Conservation (phyloP, 139 green algal species). For the Zygnema circumcarinatum region DNA sequence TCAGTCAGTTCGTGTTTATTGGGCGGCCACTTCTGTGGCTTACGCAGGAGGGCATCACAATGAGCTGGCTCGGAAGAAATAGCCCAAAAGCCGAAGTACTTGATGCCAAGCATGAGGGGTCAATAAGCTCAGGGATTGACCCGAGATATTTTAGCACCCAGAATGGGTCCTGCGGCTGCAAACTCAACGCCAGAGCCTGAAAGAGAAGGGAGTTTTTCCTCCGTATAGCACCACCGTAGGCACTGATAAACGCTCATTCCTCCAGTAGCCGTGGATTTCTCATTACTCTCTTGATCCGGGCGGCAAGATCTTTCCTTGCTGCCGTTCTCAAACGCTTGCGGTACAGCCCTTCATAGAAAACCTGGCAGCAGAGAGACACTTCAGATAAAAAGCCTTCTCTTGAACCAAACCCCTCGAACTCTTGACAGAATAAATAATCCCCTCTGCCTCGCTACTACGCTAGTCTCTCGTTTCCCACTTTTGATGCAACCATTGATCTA, state of each 20-base stretch:
- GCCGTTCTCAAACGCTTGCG: constrained; percentile 5
- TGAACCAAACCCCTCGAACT: background rate
- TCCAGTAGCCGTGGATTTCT: constrained; percentile 23
- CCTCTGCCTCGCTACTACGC: background rate
- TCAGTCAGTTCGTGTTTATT: too few relatives aligned
- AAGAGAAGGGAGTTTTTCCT: background rate
- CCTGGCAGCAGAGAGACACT: constrained; percentile 7
- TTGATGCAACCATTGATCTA: too few relatives aligned
- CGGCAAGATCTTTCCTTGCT: background rate
- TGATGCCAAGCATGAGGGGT: too few relatives aligned
- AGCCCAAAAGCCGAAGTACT: too few relatives aligned
- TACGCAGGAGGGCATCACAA: too few relatives aligned
- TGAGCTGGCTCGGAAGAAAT: too few relatives aligned
- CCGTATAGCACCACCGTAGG: background rate
- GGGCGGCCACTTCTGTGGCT: too few relatives aligned
- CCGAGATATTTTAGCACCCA: too few relatives aligned
- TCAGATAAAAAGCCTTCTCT: background rate
- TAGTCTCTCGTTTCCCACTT: too few relatives aligned
- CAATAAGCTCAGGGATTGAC: too few relatives aligned
- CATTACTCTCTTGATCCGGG: constrained; percentile 9
- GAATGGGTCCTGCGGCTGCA: background rate
- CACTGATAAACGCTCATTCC: background rate
- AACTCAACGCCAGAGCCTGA: background rate
- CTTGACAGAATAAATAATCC: background rate
- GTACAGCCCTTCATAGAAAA: constrained; percentile 45